Conservation (phyloP, 2,329 filamentous ascomycete species). For the Aphanocladium album region DNA sequence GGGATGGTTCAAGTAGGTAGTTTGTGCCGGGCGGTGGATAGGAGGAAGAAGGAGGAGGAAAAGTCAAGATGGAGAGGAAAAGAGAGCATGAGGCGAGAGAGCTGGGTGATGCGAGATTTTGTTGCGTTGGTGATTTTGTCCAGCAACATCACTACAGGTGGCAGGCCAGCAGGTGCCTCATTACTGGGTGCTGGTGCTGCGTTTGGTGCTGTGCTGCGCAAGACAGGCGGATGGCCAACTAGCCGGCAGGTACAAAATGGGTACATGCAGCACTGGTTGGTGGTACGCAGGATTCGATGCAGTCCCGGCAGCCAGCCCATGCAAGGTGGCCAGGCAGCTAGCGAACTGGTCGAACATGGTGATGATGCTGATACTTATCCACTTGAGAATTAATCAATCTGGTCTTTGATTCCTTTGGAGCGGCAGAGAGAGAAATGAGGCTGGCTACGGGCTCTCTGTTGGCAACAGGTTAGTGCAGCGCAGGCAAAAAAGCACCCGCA, state of each 20-base stretch:
- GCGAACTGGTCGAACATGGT: not conserved
- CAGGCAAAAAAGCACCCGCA: no score
- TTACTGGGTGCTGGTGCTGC: no score
- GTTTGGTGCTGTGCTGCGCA: no score
- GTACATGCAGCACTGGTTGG: not conserved
- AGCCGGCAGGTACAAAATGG: no score
- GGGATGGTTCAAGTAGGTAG: not conserved
- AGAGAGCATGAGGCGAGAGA: not conserved
- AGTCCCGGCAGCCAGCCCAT: not conserved
- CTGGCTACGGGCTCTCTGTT: no score
- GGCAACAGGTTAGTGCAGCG: no score
- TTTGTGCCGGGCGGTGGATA: not conserved
- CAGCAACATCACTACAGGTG: no score
- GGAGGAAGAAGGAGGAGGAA: not conserved
- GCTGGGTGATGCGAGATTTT: not conserved
- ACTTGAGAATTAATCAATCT: not conserved
- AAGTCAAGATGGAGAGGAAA: not conserved
- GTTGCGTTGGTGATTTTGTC: not conserved
- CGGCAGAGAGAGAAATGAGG: no score
- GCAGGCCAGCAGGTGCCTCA: no score
- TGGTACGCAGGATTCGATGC: conserved; percentile 6
- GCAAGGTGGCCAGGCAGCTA: not conserved
- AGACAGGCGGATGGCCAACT: no score
- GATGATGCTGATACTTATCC: not conserved
- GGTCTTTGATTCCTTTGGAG: no score